phyloP scores from a whole-genome alignment of 2,329 filamentous ascomycete species.

The Graphilbum ipis-grandicollis region DNA sequence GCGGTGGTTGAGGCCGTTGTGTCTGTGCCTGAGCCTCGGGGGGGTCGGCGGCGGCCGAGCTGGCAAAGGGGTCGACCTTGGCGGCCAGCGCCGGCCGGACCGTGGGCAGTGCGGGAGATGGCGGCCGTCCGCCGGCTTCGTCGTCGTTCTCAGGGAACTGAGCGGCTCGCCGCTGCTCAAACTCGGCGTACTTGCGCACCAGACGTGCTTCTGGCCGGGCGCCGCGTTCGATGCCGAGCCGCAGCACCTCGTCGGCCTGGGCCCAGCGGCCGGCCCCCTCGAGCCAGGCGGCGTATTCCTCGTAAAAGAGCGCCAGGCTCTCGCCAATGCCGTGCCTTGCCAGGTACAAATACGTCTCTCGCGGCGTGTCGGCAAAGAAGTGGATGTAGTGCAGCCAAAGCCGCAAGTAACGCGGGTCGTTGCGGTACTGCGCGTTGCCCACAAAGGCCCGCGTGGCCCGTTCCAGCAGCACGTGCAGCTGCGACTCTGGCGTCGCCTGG shows the following conservation, averaged over 20 bases:
- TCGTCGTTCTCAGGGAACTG: slow-evolving; percentile 33
- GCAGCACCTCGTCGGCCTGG: slow-evolving; percentile 89
- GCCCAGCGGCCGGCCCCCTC: slow-evolving; percentile 69
- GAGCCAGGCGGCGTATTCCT: slow-evolving; percentile 89
- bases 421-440: slow-evolving; percentile 73
- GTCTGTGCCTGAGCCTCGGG: slow-evolving; percentile 29
- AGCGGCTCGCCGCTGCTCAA: slow-evolving; percentile 57
- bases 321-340: slow-evolving; percentile 81
- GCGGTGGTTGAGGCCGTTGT: slow-evolving; percentile 4
- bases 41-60: slow-evolving; percentile 40
- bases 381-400: slow-evolving; percentile 90
- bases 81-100: slow-evolving; percentile 69
- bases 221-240: slow-evolving; percentile 73
- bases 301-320: slow-evolving; percentile 77
- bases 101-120: slow-evolving; percentile 72
- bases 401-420: slow-evolving; percentile 84
- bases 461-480: slow-evolving; percentile 75
- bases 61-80: slow-evolving; percentile 69
- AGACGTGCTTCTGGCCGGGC: slow-evolving; percentile 69
- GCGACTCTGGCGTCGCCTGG: slow-evolving; percentile 81
- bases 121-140: slow-evolving; percentile 35
- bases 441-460: slow-evolving; percentile 84
- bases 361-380: slow-evolving; percentile 81
- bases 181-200: slow-evolving; percentile 80
- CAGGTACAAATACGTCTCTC: slow-evolving; percentile 83